Evolutionary conservation across 192 early-diverging fungal species (phyloP), one percentile per base, ranked within the genome.

Genomic region (Coemansia sp.): DNA sequence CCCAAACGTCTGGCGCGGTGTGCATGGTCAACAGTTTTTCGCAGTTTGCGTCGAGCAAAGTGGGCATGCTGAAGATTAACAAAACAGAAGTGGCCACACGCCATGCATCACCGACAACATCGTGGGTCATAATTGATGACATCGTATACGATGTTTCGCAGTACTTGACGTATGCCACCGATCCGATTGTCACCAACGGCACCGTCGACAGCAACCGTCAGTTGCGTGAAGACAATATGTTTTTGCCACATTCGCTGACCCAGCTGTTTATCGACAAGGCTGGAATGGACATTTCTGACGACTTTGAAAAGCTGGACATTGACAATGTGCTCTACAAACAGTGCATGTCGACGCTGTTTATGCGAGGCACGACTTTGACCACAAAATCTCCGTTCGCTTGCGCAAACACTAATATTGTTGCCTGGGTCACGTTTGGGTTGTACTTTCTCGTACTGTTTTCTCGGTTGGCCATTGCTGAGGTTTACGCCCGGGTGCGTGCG

Each of bases 321-420:
- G 67, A 78, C 51, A 60, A 48, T 6, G 63, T 64, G 45, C 60
- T 78, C 8, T 76, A 76, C 69, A 69, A 62, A 62, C 65, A 64
- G 58, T 79, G 76, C 58, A 60, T 79, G 71, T 32, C 58, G n/a
- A 5, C 19, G 29, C 60, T 81, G 61, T 75, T 81, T 37, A 24
- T 75, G 41, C 72, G 69, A 19, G 78, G 78, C 43, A 81, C 78
- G 7, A 75, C 69, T 0, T 32, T 63, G 52, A 53, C 65, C 3
- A 70, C 78, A 10, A 66, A 72, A 57, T 69, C 78, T 45, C 69
- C 78, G 35, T 75, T 81, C 65, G 78, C 78, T 22, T 81, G 78
- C 24, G 78, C 78, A 29, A 81, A 81, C 56, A 81, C 78, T 50
- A 81, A 81, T 45, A 59, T 81, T 53, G 78, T 81, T 9, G 78